Evolutionary conservation across 805 yeast species (phyloP), one percentile per base, ranked within the genome.

Genomic region (Candida stauntonica): DNA sequence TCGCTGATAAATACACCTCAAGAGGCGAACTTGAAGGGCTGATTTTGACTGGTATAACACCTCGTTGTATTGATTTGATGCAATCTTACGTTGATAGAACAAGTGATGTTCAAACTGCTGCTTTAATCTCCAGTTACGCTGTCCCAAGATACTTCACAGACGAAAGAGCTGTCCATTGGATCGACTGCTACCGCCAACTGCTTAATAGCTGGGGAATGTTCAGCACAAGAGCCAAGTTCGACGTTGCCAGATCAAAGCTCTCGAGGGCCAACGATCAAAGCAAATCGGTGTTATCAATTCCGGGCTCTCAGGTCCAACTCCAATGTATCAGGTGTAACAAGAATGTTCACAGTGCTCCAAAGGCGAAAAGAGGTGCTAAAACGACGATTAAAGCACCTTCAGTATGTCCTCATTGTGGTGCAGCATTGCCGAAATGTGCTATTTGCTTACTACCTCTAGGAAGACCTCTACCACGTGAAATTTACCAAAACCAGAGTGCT

Each of bases 21-120:
- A 68, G 75, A 38, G 99, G 99, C 6, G 96, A 91, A 47, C 67
- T 91, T 23, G 98, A 91, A 60, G 98, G 98, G 1, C 66, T 91
- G 29, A 78, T 89, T 14, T 63, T 91, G 32, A 88, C 97, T 0
- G 99, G 99, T n/a, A 73, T 91, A 19, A 88, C 97, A 0, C 88
- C 91, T 1, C 67, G 75, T 36, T 94, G 95, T 0, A 76, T 86
- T 23, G 85, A 85, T 54, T 66, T 91, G 33, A 60, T 91, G 29
- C 96, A 89, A 61, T 75, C 86, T 1, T 91, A 84, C 60, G 93
- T 89, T 24, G 91, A 88, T 59, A 71, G 89, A 51, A 86, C 95
- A 0, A 75, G 86, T 37, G 99, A 91, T 58, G 83, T 88, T 3
- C 99, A 91, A 58, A 88, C 95, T 0, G 96, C 95, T 0, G 81